phyloP scores from a whole-genome alignment of 352 stramenopile genomes.

The Globisporangium okanoganense region DNA sequence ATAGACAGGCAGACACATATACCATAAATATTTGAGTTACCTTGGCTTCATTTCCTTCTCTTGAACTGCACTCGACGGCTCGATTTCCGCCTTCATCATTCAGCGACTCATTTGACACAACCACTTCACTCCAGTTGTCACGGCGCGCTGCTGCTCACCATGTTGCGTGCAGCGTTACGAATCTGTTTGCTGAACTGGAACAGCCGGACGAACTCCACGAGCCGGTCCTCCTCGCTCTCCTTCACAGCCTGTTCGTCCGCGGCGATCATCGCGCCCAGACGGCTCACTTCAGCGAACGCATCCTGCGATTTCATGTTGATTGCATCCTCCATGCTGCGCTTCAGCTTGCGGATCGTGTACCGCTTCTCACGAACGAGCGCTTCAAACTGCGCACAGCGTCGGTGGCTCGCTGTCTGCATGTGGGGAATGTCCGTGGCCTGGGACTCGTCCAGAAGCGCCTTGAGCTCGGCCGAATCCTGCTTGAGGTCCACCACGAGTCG shows the following conservation, averaged over 20 bases:
- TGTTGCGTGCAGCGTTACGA: constrained; percentile 29
- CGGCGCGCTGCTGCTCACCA: constrained; percentile 15
- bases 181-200: constrained; percentile 55
- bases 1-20: not conserved
- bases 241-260: constrained; percentile 32
- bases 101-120: not conserved
- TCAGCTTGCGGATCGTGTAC: constrained; percentile 26
- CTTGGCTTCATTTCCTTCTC: not conserved
- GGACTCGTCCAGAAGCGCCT: constrained; percentile 25
- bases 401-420: constrained; percentile 44
- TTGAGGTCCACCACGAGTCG: constrained; percentile 47
- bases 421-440: constrained; percentile 38
- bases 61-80: not conserved
- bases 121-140: not conserved
- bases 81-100: not conserved
- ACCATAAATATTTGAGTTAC: not conserved
- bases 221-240: constrained; percentile 39
- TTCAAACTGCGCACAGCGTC: constrained; percentile 40
- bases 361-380: constrained; percentile 34
- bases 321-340: constrained; percentile 55
- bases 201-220: constrained; percentile 41
- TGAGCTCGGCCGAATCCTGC: constrained; percentile 30
- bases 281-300: constrained; percentile 44
- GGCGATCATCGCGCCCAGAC: constrained; percentile 46
- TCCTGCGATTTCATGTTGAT: constrained; percentile 50